Evolutionary conservation across 208 protist genomes (phyloP), one percentile per base, ranked within the genome.

Genomic region (Trypanosoma lewisi): DNA sequence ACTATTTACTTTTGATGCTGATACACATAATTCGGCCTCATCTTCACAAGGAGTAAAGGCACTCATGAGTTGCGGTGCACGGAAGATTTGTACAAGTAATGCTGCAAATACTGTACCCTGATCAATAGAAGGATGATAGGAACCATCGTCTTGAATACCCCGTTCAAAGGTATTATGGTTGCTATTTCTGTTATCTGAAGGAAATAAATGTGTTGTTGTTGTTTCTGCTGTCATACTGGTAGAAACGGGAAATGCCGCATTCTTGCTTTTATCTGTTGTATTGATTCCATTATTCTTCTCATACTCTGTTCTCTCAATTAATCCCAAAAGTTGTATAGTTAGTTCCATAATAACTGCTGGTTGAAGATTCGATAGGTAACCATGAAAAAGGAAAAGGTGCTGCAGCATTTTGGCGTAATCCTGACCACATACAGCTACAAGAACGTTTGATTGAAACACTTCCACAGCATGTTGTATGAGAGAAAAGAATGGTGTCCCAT

Each of bases 381-480:
- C 81, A 11, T 61, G 47, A 54, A 76, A 85, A 2, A 49, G 47
- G 41, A 88, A 67, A 30, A 93, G 45, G 37, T 77, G 71, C 42
- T 70, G 25, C 27, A 94, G 55, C 21, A 94, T 33, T 5, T 52
- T 25, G 12, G 78, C 76, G 61, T 91, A 94, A 44, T 94, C 84
- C 3, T 67, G 70, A 7, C 80, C 88, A 16, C 83, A 69, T 6
- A 80, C 74, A 9, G 73, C 21, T n/a, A 73, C 52, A 0, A 93
- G 62, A 31, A 81, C 73, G 6, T 82, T 70, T 49, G 77, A 85
- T 34, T 88, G 72, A 21, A 95, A 48, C 5, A 91, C 89, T 50
- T 91, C 81, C n/a, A 90, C 52, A 12, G 77, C 70, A 71, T 92
- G 83, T 7, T 81, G 67, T 12, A 59, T 64, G 17, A 95, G 11